Conservation (phyloP, 768 basidiomycete genomes). For the Tylopilus felleus region DNA sequence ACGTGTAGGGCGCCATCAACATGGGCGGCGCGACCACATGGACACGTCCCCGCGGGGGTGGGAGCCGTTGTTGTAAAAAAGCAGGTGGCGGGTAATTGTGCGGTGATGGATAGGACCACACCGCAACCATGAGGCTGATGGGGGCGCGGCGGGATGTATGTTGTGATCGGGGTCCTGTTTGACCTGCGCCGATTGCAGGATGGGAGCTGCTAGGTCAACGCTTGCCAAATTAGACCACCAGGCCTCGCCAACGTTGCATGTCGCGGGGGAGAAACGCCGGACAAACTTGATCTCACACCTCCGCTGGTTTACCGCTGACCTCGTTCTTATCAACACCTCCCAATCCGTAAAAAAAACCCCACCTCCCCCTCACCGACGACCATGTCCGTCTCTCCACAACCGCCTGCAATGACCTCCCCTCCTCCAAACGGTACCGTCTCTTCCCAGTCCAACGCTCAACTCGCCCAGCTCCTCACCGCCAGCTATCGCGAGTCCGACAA, state of each 20-base stretch:
- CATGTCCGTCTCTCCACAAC: constrained; percentile 22
- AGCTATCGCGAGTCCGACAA: constrained; percentile 51
- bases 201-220: background rate
- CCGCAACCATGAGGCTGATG: constrained; percentile 20
- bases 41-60: constrained; percentile 3
- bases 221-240: constrained; percentile 14
- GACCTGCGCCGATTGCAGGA: background rate
- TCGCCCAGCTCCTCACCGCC: constrained; percentile 54
- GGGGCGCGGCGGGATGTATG: constrained; percentile 18
- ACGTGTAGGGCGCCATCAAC: background rate
- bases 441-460: constrained; percentile 43
- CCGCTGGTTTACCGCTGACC: constrained; percentile 21
- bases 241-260: constrained; percentile 32
- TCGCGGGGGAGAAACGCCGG: constrained; percentile 28
- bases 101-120: constrained; percentile 14
- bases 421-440: constrained; percentile 18
- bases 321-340: constrained; percentile 17
- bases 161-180: constrained; percentile 19
- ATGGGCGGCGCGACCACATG: constrained; percentile 5
- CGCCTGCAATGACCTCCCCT: constrained; percentile 6
- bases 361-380: background rate
- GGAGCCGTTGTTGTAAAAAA: background rate
- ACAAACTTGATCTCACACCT: constrained; percentile 14
- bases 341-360: background rate
- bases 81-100: constrained; percentile 1